phyloP scores from a whole-genome alignment of 345 rosid genomes.

The Aquilaria yunnanensis region DNA sequence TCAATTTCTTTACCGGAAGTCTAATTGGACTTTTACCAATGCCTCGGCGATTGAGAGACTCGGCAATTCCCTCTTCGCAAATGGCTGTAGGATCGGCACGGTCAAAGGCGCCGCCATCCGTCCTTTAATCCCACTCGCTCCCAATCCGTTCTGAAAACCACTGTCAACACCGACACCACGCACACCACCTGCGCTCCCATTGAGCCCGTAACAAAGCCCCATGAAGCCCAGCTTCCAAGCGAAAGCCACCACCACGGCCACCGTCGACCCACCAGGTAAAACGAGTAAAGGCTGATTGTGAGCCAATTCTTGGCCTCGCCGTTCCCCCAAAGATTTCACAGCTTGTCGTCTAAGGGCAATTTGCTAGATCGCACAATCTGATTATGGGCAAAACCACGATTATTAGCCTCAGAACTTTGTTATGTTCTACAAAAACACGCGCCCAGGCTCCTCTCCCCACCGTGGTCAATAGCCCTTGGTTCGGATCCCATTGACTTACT shows the following conservation, averaged over 20 bases:
- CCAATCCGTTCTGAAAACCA: constrained; percentile 76
- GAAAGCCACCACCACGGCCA: constrained; percentile 59
- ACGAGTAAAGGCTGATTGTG: constrained; percentile 64
- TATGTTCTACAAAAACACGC: constrained; percentile 50
- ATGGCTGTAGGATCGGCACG: constrained; percentile 29
- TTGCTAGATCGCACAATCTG: constrained; percentile 87
- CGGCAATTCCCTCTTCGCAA: constrained; percentile 28
- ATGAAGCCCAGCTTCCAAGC: constrained; percentile 54
- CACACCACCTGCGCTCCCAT: constrained; percentile 78
- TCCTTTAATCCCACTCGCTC: constrained; percentile 65
- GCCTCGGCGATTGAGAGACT: not conserved
- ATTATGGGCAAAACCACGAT: constrained; percentile 63
- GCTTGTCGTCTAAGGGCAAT: constrained; percentile 89
- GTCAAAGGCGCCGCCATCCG: constrained; percentile 17
- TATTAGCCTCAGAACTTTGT: constrained; percentile 43
- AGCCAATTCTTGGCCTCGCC: constrained; percentile 74
- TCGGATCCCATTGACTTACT: no score
- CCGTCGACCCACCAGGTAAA: constrained; percentile 78
- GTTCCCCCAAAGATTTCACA: constrained; percentile 84
- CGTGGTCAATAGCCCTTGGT: constrained; percentile 33
- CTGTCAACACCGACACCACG: constrained; percentile 52
- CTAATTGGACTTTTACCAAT: no score
- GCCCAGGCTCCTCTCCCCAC: constrained; percentile 70
- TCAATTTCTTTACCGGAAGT: no score
- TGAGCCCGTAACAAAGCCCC: constrained; percentile 88